Conservation (phyloP, 345 rosid species). For the Atalantia buxifolia region DNA sequence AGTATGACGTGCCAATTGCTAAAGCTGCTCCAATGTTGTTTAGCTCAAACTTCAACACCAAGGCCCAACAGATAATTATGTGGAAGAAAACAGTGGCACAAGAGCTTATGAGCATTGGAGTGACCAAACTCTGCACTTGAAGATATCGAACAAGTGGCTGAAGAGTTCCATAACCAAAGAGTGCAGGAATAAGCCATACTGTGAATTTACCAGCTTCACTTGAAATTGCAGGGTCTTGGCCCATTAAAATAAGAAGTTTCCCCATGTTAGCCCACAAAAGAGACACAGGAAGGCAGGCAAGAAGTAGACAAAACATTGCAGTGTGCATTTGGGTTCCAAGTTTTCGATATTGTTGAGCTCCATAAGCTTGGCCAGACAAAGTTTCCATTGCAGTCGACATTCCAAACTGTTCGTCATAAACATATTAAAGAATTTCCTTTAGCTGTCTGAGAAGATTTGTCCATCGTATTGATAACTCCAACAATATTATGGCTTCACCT, state of each 20-base stretch:
- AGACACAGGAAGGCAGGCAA: constrained; percentile 54
- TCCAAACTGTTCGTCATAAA: constrained; percentile 42
- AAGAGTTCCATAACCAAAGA: constrained; percentile 53
- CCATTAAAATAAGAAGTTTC: constrained; percentile 39
- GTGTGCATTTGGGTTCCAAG: constrained; percentile 58
- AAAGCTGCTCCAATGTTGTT: constrained; percentile 50
- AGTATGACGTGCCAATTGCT: constrained; percentile 42
- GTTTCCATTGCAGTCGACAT: constrained; percentile 80
- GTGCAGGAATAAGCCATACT: constrained; percentile 56
- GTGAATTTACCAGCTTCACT: constrained; percentile 49
- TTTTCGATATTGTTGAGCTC: constrained; percentile 58
- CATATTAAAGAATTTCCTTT: no score
- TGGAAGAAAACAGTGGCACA: constrained; percentile 39
- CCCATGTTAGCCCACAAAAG: constrained; percentile 56
- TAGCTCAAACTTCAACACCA: constrained; percentile 49
- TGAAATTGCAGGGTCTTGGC: constrained; percentile 64
- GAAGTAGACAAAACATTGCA: constrained; percentile 39
- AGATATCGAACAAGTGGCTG: constrained; percentile 56
- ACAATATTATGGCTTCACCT: not conserved
- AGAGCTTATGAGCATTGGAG: constrained; percentile 56
- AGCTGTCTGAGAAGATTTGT: no score
- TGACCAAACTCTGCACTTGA: constrained; percentile 55
- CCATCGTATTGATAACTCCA: no score
- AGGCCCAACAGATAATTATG: constrained; percentile 50
- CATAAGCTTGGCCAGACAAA: constrained; percentile 68